Conservation (phyloP, 306 rosid species). For the Begonia peltatifolia region DNA sequence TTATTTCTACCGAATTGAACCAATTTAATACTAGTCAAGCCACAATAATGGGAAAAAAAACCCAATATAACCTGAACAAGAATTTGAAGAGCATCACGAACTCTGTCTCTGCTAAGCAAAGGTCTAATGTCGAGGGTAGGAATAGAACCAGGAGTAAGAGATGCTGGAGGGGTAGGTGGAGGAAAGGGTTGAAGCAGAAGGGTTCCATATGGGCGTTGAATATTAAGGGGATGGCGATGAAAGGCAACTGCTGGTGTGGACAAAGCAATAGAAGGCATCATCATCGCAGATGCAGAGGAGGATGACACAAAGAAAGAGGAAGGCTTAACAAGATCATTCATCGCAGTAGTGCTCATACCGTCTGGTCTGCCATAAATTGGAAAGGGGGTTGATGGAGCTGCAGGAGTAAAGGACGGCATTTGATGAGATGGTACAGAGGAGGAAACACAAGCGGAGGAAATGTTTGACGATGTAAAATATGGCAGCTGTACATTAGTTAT, state of each 20-base stretch:
- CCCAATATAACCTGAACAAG: conserved; percentile 46
- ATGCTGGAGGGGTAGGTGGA: conserved; percentile 57
- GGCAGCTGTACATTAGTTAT: conserved; percentile 15
- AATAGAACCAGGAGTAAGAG: conserved; percentile 47
- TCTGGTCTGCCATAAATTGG: conserved; percentile 31
- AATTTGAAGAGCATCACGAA: conserved; percentile 63
- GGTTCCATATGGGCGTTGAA: conserved; percentile 71
- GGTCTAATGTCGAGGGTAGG: conserved; percentile 20
- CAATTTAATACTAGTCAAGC: too few relatives aligned
- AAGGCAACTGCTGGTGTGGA: conserved; percentile 30
- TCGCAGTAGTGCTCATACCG: conserved; percentile 19
- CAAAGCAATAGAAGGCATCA: conserved; percentile 37
- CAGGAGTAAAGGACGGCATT: conserved; percentile 33
- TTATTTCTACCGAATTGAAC: too few relatives aligned
- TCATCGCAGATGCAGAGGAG: conserved; percentile 39
- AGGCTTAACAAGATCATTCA: conserved; percentile 64
- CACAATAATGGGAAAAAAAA: too few relatives aligned
- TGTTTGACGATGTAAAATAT: conserved; percentile 22
- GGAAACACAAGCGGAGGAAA: conserved; percentile 28
- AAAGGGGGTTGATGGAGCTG: conserved; percentile 31
- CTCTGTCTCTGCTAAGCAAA: conserved; percentile 51
- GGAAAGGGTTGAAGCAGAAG: conserved; percentile 81
- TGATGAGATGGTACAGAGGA: conserved; percentile 36
- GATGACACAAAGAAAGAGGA: conserved; percentile 49
- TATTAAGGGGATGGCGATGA: conserved; percentile 19